phyloP scores from a whole-genome alignment of 768 basidiomycete species.

The Russula foetens region DNA sequence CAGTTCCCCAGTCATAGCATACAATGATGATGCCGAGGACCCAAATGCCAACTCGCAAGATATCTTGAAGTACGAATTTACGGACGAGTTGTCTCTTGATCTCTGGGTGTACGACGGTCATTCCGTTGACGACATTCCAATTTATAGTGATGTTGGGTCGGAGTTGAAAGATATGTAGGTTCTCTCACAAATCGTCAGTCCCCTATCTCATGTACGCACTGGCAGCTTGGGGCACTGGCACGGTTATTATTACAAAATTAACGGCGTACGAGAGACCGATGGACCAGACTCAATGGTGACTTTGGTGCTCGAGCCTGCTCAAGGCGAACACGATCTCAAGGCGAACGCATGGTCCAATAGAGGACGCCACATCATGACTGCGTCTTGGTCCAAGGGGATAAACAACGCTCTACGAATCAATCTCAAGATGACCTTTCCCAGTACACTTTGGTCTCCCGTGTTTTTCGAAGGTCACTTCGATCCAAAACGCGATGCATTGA shows the following conservation, averaged over 20 bases:
- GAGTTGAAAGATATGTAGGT: slow-evolving; percentile 6
- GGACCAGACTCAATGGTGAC: slow-evolving; percentile 9
- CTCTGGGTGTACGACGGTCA: slow-evolving; percentile 7
- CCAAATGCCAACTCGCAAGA: not conserved
- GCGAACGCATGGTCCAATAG: too few relatives aligned
- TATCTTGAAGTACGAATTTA: not conserved
- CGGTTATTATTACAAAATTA: slow-evolving; percentile 5
- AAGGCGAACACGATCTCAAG: too few relatives aligned
- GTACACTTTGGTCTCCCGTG: not conserved
- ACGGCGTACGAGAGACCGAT: not conserved
- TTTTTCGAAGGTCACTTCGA: slow-evolving; percentile 1
- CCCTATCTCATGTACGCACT: not conserved
- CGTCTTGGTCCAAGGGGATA: slow-evolving; percentile 12
- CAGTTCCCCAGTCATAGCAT: not conserved
- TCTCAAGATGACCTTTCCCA: slow-evolving; percentile 10
- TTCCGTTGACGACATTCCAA: not conserved
- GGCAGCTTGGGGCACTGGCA: slow-evolving; percentile 14
- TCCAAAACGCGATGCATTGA: too few relatives aligned
- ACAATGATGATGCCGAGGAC: slow-evolving; percentile 7
- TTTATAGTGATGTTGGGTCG: not conserved
- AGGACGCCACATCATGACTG: slow-evolving; percentile 14
- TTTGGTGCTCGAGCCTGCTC: not conserved
- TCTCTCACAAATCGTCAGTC: too few relatives aligned
- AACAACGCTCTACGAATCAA: too few relatives aligned
- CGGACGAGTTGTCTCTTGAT: slow-evolving; percentile 3